Percentiles rank a stretch among this genome's conserved stretches.
These are phyloP conservation scores for Aschersonia sp. DNA, from an alignment of 2,329 filamentous ascomycete genomes.

Conservation along the genomic window DNA sequence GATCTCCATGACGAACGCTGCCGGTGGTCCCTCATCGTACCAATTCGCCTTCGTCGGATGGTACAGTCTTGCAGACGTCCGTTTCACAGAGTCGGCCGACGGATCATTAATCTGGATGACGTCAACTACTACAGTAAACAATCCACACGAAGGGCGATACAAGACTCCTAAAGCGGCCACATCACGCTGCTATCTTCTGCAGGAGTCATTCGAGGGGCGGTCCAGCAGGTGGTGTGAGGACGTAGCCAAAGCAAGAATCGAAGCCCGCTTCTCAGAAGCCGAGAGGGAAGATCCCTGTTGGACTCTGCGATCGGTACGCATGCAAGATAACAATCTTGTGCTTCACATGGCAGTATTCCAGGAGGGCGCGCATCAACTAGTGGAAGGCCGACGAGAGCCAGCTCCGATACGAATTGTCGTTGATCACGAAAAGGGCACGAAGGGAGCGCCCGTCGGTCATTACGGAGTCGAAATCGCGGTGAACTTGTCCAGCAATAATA, in stretches of 20 bases:
- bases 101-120: conserved; percentile 54
- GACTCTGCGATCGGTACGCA: conserved; percentile 59
- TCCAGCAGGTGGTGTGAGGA: conserved; percentile 71
- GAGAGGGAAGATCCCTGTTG: conserved; percentile 71
- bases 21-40: conserved; percentile 44
- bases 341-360: conserved; percentile 59
- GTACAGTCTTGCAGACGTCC: conserved; percentile 53
- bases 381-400: conserved; percentile 51
- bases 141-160: conserved; percentile 29
- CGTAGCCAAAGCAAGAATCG: conserved; percentile 70
- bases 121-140: conserved; percentile 46
- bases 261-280: conserved; percentile 69
- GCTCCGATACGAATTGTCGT: conserved; percentile 60
- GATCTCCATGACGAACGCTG: conserved; percentile 48
- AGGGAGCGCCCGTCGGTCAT: conserved; percentile 49
- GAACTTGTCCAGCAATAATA: conserved; percentile 42
- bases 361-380: conserved; percentile 46
- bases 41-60: conserved; percentile 67
- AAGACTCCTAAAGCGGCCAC: conserved; percentile 33
- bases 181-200: conserved; percentile 55
- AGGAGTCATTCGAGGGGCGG: conserved; percentile 65
- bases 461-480: conserved; percentile 60
- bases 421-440: conserved; percentile 52
- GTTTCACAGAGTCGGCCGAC: conserved; percentile 57
- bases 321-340: conserved; percentile 44